Conservation (phyloP, 225 moss, liverwort and hornwort genomes). For the Sphagnum contortum region DNA sequence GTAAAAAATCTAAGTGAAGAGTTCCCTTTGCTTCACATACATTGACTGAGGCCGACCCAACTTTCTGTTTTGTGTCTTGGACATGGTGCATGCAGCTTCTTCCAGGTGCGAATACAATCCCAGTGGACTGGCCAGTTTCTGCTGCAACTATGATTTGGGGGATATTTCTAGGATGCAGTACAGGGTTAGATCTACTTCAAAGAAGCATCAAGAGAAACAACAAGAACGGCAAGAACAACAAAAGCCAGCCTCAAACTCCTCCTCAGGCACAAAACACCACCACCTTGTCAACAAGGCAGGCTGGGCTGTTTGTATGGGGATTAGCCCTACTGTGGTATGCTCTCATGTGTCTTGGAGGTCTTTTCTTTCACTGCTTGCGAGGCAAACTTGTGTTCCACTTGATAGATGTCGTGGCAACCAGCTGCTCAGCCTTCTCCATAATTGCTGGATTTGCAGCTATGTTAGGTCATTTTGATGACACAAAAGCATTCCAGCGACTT, state of each 20-base stretch:
- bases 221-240: too few relatives aligned
- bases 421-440: slow-evolving; percentile 27
- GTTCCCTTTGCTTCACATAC: too few relatives aligned
- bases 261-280: too few relatives aligned
- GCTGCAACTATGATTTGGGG: neutral
- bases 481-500: slow-evolving; percentile 13
- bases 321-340: slow-evolving; percentile 35
- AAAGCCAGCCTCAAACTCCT: too few relatives aligned
- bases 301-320: slow-evolving; percentile 43
- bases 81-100: too few relatives aligned
- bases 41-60: too few relatives aligned
- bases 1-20: too few relatives aligned
- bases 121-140: neutral
- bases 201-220: too few relatives aligned
- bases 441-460: slow-evolving; percentile 29
- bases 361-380: slow-evolving; percentile 51
- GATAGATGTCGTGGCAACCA: slow-evolving; percentile 38
- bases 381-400: slow-evolving; percentile 19
- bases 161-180: slow-evolving; percentile 1
- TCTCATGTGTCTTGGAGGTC: slow-evolving; percentile 36
- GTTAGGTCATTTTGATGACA: slow-evolving; percentile 27
- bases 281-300: too few relatives aligned
- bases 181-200: slow-evolving; percentile 3
- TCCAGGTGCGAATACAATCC: too few relatives aligned
- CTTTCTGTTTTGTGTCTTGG: too few relatives aligned